A percentile compares a stretch with the other conserved stretches of the same genome.
Conservation (phyloP, 2,329 filamentous ascomycete species). For the Didymella glomerata region DNA sequence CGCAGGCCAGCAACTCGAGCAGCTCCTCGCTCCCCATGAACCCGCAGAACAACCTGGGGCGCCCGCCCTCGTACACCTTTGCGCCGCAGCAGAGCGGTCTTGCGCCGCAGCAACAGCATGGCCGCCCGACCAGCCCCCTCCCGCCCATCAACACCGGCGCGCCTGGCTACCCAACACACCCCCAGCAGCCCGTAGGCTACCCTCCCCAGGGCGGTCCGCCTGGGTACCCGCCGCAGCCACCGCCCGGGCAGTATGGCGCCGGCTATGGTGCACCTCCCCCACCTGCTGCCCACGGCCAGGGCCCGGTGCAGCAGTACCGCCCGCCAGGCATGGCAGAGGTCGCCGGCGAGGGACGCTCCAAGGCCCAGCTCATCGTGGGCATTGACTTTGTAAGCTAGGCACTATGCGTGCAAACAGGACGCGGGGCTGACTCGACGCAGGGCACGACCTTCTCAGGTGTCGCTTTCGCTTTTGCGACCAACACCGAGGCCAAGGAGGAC, state of each 20-base stretch:
- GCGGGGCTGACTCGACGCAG: slow-evolving; percentile 56
- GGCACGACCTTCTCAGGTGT: slow-evolving; percentile 98
- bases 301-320: slow-evolving; percentile 43
- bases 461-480: slow-evolving; percentile 90
- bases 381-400: slow-evolving; percentile 84
- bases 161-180: slow-evolving; percentile 53
- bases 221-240: slow-evolving; percentile 43
- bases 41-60: slow-evolving; percentile 61
- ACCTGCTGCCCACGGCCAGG: slow-evolving; percentile 44
- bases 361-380: slow-evolving; percentile 96
- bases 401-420: background rate
- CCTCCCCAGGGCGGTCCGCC: slow-evolving; percentile 50
- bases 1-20: slow-evolving; percentile 51
- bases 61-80: slow-evolving; percentile 71
- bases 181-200: slow-evolving; percentile 51
- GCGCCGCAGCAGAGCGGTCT: slow-evolving; percentile 52
- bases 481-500: slow-evolving; percentile 96
- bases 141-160: slow-evolving; percentile 65
- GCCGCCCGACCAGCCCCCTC: slow-evolving; percentile 63
- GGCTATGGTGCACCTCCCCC: slow-evolving; percentile 39
- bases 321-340: slow-evolving; percentile 67
- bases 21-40: slow-evolving; percentile 62
- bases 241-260: slow-evolving; percentile 40
- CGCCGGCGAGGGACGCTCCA: slow-evolving; percentile 86
- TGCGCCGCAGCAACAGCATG: slow-evolving; percentile 45